Evolutionary conservation across 306 rosid genomes (phyloP).

Genomic region (Astragalus glycyphyllos): DNA sequence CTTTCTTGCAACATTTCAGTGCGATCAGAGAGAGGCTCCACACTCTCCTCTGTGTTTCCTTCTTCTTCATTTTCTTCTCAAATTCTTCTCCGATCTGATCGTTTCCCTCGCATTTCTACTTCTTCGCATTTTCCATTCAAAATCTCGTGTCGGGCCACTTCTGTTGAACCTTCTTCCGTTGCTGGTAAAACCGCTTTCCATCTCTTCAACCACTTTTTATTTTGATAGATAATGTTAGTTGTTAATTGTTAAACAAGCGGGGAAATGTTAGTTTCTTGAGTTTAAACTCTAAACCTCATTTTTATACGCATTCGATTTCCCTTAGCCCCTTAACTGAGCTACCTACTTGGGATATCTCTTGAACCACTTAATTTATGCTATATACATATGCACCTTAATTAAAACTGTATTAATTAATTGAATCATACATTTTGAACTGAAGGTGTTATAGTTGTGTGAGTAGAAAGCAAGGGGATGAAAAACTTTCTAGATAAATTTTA

Average conservation of each 20-base stretch:
- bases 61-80: conserved; percentile 42
- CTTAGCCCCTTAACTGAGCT: no score
- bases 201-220: background rate
- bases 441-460: background rate
- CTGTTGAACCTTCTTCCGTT: conserved; percentile 40
- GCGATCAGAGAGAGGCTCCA: conserved; percentile 47
- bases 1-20: conserved; percentile 45
- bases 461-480: no score
- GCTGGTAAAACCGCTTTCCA: conserved; percentile 42
- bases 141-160: conserved; percentile 61
- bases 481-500: no score
- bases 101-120: conserved; percentile 36
- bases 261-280: no score
- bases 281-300: no score
- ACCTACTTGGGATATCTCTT: no score
- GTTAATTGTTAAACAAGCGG: no score
- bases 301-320: no score
- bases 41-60: conserved; percentile 38
- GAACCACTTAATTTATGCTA: no score
- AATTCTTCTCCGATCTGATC: conserved; percentile 40
- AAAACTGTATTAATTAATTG: background rate
- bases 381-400: no score
- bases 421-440: background rate
- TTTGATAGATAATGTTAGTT: no score
- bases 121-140: conserved; percentile 47